Conservation (phyloP, 1,139 yeast genomes). For the Cylindricascospora bacillispora region DNA sequence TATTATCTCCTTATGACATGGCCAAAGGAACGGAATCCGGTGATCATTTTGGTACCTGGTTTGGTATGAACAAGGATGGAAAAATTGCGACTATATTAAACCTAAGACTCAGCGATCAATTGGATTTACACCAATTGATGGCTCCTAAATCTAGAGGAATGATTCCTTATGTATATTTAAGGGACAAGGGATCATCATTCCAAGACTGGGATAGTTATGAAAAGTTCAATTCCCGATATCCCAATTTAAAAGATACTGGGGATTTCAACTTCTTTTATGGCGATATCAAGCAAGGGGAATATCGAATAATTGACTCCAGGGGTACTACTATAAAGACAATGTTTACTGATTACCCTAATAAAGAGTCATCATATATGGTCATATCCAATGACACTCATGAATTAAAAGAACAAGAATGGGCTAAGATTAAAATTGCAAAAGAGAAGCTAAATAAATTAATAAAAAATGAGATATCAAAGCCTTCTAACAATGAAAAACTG, state of each 20-base stretch:
- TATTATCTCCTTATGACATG: slow-evolving; percentile 65
- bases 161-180: slow-evolving; percentile 48
- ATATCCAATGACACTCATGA: slow-evolving; percentile 26
- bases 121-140: slow-evolving; percentile 13
- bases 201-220: slow-evolving; percentile 34
- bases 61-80: slow-evolving; percentile 56
- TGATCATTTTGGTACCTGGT: slow-evolving; percentile 70
- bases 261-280: slow-evolving; percentile 83
- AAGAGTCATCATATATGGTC: slow-evolving; percentile 11
- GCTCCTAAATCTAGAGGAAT: slow-evolving; percentile 53
- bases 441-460: slow-evolving; percentile 32
- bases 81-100: slow-evolving; percentile 67
- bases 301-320: slow-evolving; percentile 18
- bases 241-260: slow-evolving; percentile 41
- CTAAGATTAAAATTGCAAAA: slow-evolving; percentile 48
- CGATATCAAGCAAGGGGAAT: slow-evolving; percentile 31
- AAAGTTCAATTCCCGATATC: slow-evolving; percentile 14
- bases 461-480: slow-evolving; percentile 15
- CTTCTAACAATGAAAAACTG: slow-evolving; percentile 26
- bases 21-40: slow-evolving; percentile 38
- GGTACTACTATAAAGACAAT: slow-evolving; percentile 33
- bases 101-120: slow-evolving; percentile 29
- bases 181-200: slow-evolving; percentile 29
- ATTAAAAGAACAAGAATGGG: slow-evolving; percentile 60
- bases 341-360: slow-evolving; percentile 30